phyloP scores from a whole-genome alignment of 768 basidiomycete species.

The Suillus tomentosus region DNA sequence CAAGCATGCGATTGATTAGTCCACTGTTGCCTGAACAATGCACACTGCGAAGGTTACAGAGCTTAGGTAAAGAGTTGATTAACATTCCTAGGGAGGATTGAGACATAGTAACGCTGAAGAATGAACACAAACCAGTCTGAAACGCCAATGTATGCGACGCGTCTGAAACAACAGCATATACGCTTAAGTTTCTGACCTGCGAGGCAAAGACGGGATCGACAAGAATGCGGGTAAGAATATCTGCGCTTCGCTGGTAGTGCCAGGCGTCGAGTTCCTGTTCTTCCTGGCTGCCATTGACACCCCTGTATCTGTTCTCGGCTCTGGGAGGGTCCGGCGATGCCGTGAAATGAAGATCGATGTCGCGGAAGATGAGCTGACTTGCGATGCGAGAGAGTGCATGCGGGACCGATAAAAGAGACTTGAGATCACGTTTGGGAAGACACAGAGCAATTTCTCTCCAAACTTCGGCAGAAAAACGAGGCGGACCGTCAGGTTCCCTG shows the following conservation, averaged over 20 bases:
- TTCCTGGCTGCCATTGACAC: slow-evolving; percentile 13
- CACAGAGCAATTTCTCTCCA: slow-evolving; percentile 70
- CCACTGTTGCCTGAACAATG: slow-evolving; percentile 61
- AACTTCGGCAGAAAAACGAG: slow-evolving; percentile 62
- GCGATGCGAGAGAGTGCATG: slow-evolving; percentile 70
- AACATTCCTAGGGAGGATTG: slow-evolving; percentile 55
- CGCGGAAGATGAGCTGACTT: slow-evolving; percentile 60
- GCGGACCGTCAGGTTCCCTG: slow-evolving; percentile 40
- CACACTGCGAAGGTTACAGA: slow-evolving; percentile 59
- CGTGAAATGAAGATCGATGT: slow-evolving; percentile 65
- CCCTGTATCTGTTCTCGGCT: slow-evolving; percentile 12
- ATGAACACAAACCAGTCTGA: slow-evolving; percentile 52
- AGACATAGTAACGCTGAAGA: background rate
- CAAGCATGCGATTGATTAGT: slow-evolving; percentile 52
- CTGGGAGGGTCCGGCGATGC: slow-evolving; percentile 30
- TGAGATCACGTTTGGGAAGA: slow-evolving; percentile 65
- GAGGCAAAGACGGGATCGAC: slow-evolving; percentile 59
- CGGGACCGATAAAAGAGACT: slow-evolving; percentile 62
- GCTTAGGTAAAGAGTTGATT: slow-evolving; percentile 65
- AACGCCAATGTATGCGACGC: slow-evolving; percentile 57
- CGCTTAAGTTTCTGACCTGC: slow-evolving; percentile 56
- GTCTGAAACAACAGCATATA: slow-evolving; percentile 55
- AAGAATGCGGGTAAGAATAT: slow-evolving; percentile 68
- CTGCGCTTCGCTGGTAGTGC: slow-evolving; percentile 62
- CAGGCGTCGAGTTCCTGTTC: slow-evolving; percentile 45